Evolutionary conservation across 2,329 filamentous ascomycete species (phyloP).

Genomic region (Apiospora hydei): DNA sequence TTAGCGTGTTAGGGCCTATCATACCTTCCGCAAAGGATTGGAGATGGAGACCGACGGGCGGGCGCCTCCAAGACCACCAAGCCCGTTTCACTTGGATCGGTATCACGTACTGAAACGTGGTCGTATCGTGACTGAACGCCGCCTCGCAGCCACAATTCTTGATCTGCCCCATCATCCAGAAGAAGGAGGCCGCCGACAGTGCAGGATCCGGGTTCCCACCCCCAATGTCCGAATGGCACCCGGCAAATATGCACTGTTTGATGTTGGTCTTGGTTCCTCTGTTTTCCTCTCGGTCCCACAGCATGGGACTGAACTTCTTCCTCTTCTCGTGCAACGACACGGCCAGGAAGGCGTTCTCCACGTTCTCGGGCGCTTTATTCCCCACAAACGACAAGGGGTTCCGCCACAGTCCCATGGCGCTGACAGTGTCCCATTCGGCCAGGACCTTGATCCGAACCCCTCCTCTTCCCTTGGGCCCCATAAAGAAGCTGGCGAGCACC

Average conservation of each 20-base stretch:
- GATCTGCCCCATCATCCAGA: background rate
- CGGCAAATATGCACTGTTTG: background rate
- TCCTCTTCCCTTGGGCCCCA: fast-evolving
- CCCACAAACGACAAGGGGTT: background rate
- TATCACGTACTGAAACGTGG: background rate
- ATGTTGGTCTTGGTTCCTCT: background rate
- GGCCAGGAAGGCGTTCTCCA: background rate
- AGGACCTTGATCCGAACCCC: background rate
- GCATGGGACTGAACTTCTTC: background rate
- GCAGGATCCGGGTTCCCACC: background rate
- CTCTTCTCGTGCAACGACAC: background rate
- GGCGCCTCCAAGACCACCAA: background rate
- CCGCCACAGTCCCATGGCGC: background rate
- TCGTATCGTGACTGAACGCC: fast-evolving
- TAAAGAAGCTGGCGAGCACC: background rate
- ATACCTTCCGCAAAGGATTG: background rate
- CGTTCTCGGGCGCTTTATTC: background rate
- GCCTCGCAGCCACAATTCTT: background rate
- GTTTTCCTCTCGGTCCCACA: background rate
- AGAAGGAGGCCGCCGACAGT: background rate
- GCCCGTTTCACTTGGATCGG: background rate
- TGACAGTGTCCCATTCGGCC: background rate
- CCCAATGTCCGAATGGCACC: background rate
- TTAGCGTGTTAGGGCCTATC: no score
- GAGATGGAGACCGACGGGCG: background rate